phyloP scores from a whole-genome alignment of 768 basidiomycete species.

The Antrodiella citrinella region DNA sequence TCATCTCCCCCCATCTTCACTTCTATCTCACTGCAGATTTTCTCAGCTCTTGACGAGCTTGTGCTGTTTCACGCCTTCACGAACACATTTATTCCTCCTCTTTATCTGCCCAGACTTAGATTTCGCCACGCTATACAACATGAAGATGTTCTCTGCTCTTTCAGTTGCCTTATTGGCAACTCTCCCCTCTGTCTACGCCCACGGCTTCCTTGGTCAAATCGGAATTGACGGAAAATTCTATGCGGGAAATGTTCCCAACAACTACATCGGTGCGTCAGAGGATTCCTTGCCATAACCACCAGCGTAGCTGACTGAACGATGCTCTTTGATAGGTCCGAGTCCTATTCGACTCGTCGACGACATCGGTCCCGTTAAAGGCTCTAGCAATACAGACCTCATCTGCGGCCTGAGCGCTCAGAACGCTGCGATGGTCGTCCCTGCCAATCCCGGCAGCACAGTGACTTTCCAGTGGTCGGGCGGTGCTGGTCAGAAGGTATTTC shows the following conservation, averaged over 20 bases:
- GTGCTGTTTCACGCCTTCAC: background rate
- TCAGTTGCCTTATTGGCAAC: constrained; percentile 10
- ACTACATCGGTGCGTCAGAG: constrained; percentile 23
- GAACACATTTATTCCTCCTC: background rate
- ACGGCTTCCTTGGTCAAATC: constrained; percentile 37
- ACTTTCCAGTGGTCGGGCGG: constrained; percentile 50
- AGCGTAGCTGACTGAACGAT: background rate
- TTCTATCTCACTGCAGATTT: background rate
- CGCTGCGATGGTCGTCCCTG: constrained; percentile 43
- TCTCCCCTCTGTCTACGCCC: constrained; percentile 26
- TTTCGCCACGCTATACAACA: background rate
- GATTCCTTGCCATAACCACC: background rate
- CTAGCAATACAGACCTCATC: constrained; percentile 45
- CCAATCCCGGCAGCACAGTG: constrained; percentile 50
- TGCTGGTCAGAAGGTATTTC: constrained; percentile 24
- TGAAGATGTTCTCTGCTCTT: constrained; percentile 1
- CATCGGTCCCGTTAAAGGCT: constrained; percentile 46
- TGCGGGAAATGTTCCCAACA: constrained; percentile 34
- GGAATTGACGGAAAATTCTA: constrained; percentile 37
- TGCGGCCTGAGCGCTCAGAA: constrained; percentile 49
- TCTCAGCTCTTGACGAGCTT: constrained; percentile 7
- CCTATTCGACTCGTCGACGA: constrained; percentile 38
- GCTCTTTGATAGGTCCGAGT: constrained; percentile 22
- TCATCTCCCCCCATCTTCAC: background rate
- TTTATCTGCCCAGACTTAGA: background rate